A percentile compares a stretch with the other conserved stretches of the same genome.
Evolutionary conservation across 805 yeast genomes (phyloP).

Genomic region (Ogataea polymorpha): DNA sequence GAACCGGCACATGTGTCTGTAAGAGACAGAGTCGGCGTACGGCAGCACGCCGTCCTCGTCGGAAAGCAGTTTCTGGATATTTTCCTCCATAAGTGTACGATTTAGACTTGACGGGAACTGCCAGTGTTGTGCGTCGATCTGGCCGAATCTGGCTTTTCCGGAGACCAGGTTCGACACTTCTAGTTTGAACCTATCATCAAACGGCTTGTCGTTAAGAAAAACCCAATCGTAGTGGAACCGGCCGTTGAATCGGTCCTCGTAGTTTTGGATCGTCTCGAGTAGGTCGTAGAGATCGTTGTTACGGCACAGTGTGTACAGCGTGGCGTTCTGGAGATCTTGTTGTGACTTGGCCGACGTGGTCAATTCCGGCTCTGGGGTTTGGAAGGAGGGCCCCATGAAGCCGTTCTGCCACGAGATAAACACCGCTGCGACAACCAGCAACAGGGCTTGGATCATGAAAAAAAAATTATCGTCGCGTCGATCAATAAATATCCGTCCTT

Average conservation of each 20-base stretch:
- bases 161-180: conserved; percentile 49
- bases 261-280: conserved; percentile 55
- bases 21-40: conserved; percentile 59
- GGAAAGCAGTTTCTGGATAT: conserved; percentile 17
- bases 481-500: not conserved
- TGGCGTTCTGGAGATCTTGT: conserved; percentile 42
- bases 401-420: not conserved
- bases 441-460: not conserved
- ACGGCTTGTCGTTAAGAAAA: conserved; percentile 68
- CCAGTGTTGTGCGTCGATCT: conserved; percentile 64
- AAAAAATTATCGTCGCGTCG: not conserved
- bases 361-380: no score
- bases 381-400: not conserved
- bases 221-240: conserved; percentile 74
- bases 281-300: conserved; percentile 60
- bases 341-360: no score
- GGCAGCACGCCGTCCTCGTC: conserved; percentile 44
- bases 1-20: conserved; percentile 86
- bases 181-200: conserved; percentile 52
- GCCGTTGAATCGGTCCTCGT: conserved; percentile 64
- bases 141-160: conserved; percentile 62
- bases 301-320: conserved; percentile 68
- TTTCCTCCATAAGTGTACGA: conserved; percentile 13
- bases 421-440: not conserved
- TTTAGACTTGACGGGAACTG: conserved; percentile 48